Percentiles rank a stretch among this genome's conserved stretches.
Conservation (phyloP, 352 stramenopile genomes). For the Phytophthora boehmeriae region DNA sequence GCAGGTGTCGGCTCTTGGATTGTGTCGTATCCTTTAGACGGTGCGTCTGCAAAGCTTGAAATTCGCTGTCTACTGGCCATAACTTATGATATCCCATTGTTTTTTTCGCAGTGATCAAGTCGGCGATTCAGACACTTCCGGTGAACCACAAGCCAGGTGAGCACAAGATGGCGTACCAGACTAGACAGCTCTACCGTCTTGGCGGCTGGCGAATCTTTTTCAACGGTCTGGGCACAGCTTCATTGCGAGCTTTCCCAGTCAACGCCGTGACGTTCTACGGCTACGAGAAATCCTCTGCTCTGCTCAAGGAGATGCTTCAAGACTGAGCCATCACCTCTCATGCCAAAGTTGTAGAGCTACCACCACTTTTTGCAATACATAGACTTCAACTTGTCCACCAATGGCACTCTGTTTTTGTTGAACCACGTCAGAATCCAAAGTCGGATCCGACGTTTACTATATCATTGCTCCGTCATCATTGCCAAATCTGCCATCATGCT, state of each 20-base stretch:
- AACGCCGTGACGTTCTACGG: constrained; percentile 88
- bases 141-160: constrained; percentile 59
- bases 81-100: not conserved
- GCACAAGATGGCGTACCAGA: constrained; percentile 77
- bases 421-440: constrained; percentile 26
- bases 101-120: constrained; percentile 78
- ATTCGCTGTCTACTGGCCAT: not conserved
- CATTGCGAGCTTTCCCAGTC: constrained; percentile 83
- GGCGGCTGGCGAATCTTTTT: constrained; percentile 79
- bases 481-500: constrained; percentile 16
- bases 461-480: not conserved
- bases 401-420: constrained; percentile 19
- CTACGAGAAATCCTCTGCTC: constrained; percentile 79
- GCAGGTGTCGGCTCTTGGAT: constrained; percentile 83
- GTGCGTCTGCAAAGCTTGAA: constrained; percentile 33
- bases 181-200: constrained; percentile 63
- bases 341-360: constrained; percentile 18
- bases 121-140: constrained; percentile 80
- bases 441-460: not conserved
- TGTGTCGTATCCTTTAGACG: constrained; percentile 82
- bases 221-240: constrained; percentile 74
- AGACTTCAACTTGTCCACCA: constrained; percentile 22
- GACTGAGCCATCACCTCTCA: constrained; percentile 18
- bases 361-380: not conserved
- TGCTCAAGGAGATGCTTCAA: constrained; percentile 58